Conservation (phyloP, 2,329 filamentous ascomycete species). For the Trichophyton benhamiae region DNA sequence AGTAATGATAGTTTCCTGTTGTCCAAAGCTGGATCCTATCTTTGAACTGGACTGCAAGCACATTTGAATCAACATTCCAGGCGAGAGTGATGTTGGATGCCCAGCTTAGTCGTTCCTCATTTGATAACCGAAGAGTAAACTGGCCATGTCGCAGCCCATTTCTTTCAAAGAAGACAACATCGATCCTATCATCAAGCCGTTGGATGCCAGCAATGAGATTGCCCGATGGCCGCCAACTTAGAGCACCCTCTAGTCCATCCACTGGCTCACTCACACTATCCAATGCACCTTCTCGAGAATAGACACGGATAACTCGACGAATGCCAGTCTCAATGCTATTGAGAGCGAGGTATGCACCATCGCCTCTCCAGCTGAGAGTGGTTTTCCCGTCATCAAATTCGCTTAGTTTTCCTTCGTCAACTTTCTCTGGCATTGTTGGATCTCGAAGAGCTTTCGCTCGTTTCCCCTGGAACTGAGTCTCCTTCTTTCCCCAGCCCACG, state of each 20-base stretch:
- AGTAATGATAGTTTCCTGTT: slow-evolving; percentile 96
- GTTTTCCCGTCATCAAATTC: slow-evolving; percentile 57
- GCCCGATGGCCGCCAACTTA: slow-evolving; percentile 86
- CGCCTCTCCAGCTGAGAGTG: slow-evolving; percentile 83
- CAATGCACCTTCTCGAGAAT: slow-evolving; percentile 75
- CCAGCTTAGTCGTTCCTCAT: slow-evolving; percentile 45
- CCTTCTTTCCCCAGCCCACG: slow-evolving; percentile 95
- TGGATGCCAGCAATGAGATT: slow-evolving; percentile 85
- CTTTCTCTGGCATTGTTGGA: slow-evolving; percentile 84
- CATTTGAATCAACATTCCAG: slow-evolving; percentile 89
- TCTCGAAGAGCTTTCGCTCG: slow-evolving; percentile 77
- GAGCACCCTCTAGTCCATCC: slow-evolving; percentile 69
- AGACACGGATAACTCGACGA: slow-evolving; percentile 76
- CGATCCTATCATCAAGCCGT: slow-evolving; percentile 52
- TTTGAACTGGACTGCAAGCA: slow-evolving; percentile 66
- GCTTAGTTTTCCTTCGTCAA: slow-evolving; percentile 72
- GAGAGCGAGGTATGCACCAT: slow-evolving; percentile 80
- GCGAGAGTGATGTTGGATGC: slow-evolving; percentile 52
- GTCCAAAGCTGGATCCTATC: slow-evolving; percentile 87
- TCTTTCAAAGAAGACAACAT: slow-evolving; percentile 90
- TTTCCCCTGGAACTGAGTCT: slow-evolving; percentile 93
- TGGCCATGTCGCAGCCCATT: slow-evolving; percentile 96
- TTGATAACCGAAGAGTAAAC: slow-evolving; percentile 62
- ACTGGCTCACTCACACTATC: slow-evolving; percentile 94
- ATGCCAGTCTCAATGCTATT: slow-evolving; percentile 59